Percentiles rank a stretch among this genome's conserved stretches.
Conservation (phyloP, 495 filamentous ascomycete species). For the Penicillium paxilli region DNA sequence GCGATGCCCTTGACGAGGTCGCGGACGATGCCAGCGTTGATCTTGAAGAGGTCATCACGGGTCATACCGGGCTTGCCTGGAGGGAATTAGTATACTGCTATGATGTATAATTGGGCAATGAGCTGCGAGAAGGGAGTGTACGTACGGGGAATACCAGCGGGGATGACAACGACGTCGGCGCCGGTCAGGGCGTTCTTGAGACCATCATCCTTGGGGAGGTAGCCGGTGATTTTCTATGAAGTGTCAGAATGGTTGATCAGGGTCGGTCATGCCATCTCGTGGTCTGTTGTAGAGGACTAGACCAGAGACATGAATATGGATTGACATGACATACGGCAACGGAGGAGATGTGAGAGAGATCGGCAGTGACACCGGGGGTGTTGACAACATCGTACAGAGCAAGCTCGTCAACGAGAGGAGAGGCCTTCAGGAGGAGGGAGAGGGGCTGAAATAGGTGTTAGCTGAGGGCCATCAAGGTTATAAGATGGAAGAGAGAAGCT, state of each 20-base stretch:
- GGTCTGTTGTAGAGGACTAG: not conserved
- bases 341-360: constrained; percentile 96
- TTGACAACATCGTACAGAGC: constrained; percentile 99
- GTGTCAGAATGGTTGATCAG: not conserved
- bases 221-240: constrained; percentile 81
- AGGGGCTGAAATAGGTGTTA: constrained; percentile 66
- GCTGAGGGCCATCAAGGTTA: not conserved
- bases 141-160: constrained; percentile 95
- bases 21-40: constrained; percentile 93
- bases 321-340: constrained; percentile 78
- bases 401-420: constrained; percentile 83
- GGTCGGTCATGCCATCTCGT: constrained; percentile 14
- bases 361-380: constrained; percentile 91
- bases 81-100: not conserved
- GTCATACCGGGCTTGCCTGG: constrained; percentile 98
- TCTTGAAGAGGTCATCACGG: constrained; percentile 98
- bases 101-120: too few relatives aligned
- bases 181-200: constrained; percentile 84
- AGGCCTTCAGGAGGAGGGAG: constrained; percentile 90
- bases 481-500: not conserved
- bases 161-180: constrained; percentile 93
- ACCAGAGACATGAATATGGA: too few relatives aligned
- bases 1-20: constrained; percentile 82
- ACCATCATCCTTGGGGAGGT: constrained; percentile 86
- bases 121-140: too few relatives aligned